Base-by-base conservation (phyloP, 768 basidiomycete genomes). In the Kwoniella sp. region DNA sequence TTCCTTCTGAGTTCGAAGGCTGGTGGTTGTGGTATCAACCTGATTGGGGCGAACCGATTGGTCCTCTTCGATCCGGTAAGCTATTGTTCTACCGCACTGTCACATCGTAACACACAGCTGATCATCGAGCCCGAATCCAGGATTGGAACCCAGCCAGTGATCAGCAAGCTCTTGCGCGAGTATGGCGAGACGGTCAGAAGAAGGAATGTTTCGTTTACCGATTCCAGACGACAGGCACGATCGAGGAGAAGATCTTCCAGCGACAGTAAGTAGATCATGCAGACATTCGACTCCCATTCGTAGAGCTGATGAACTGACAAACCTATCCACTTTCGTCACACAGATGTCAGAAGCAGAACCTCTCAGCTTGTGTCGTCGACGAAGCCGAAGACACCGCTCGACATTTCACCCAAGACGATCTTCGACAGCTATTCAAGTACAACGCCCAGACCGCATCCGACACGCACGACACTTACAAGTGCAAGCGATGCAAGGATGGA, bases 131-230 rank as follows among this genome's bases (percentile, higher is more conserved):
- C 17, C 60, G 13, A 2, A 17, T 57, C n/a, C 51, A 68, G 70
- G 94, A 97, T 76, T 97, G 94, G 94, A 97, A 97, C 74, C 94
- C 94, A 26, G 95, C 95, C 11, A 92, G 94, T 28, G 95, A 99
- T 81, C 96, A 98, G 78, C 95, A 99, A 79, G 95, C 95, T 8
- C 85, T 99, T 4, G 95, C 95, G 50, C 92, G 95, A 79, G 95
- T 99, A 9, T 99, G 95, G 95, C 90, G 95, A 82, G 95, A 99
- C 76, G 95, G 95, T 0, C 95, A 98, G 81, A 99, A 96, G 87
- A 98, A 98, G 86, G 94, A 96, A 82, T 99, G 95, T 93, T 99
- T 99, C 72, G 95, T 98, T 2, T 99, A 98, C 80, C 91, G 95
- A 25, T 99, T 98, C 82, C 94, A 97, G 70, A 90, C 92, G 4